These are phyloP conservation scores for Coemansia sp. DNA, from an alignment of 192 early-diverging fungal species.

Conservation along the genomic window DNA sequence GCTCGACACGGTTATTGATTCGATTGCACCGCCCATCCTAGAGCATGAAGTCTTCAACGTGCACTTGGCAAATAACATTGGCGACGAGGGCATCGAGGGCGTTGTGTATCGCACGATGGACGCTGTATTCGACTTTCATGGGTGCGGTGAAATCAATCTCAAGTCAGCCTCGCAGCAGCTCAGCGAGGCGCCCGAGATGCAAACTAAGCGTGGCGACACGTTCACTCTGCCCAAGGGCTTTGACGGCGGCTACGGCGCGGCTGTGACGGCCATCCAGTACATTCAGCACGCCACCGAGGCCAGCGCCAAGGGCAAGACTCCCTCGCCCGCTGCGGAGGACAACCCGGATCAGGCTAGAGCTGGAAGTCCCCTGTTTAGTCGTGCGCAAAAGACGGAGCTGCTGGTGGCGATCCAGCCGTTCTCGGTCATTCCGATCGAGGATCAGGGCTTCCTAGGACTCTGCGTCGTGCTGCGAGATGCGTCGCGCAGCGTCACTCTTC, in stretches of 20 bases:
- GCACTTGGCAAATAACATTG: conserved; percentile 34
- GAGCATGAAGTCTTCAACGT: conserved; percentile 52
- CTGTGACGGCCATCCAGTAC: conserved; percentile 44
- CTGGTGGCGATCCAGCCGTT: conserved; percentile 51
- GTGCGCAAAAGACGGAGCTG: conserved; percentile 46
- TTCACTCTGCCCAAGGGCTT: conserved; percentile 54
- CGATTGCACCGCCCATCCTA: conserved; percentile 52
- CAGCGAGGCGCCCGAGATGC: conserved; percentile 44
- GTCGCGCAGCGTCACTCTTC: conserved; percentile 32
- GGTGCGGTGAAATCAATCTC: conserved; percentile 38
- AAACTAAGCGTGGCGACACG: conserved; percentile 48
- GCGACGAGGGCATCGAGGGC: conserved; percentile 32
- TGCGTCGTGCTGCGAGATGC: conserved; percentile 48
- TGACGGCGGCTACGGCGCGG: conserved; percentile 53
- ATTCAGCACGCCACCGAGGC: conserved; percentile 31
- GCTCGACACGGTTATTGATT: conserved; percentile 52
- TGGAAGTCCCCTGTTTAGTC: conserved; percentile 45
- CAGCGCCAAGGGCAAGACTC: conserved; percentile 4
- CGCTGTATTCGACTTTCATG: conserved; percentile 49
- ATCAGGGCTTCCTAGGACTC: conserved; percentile 40
- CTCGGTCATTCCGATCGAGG: conserved; percentile 49
- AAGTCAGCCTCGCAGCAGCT: conserved; percentile 35
- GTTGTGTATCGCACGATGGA: conserved; percentile 52
- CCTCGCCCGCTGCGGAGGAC: background rate
- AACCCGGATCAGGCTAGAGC: background rate